Percentiles rank a stretch among this genome's conserved stretches.
Evolutionary conservation across 306 rosid genomes (phyloP).

Genomic region (Sechiopsis laciniata): DNA sequence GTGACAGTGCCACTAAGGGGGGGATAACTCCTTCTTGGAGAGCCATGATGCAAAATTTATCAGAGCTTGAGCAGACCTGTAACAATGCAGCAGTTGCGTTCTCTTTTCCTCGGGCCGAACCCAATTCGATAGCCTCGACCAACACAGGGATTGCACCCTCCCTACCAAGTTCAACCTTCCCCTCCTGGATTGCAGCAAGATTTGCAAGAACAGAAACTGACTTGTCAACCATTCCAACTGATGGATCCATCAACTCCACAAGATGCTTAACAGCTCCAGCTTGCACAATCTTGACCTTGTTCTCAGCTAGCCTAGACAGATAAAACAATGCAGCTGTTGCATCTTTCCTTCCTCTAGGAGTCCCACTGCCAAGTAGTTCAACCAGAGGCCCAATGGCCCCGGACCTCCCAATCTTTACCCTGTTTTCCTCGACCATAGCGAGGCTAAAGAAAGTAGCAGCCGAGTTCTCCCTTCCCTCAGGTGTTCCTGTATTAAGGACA

Average conservation of each 20-base stretch:
- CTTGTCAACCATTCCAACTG: conserved; percentile 96
- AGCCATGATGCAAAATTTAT: conserved; percentile 51
- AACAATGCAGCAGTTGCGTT: conserved; percentile 93
- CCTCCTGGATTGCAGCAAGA: conserved; percentile 84
- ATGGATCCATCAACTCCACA: conserved; percentile 96
- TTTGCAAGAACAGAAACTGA: conserved; percentile 95
- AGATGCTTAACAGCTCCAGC: conserved; percentile 95
- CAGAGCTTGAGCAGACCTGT: conserved; percentile 61
- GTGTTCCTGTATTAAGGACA: conserved; percentile 80
- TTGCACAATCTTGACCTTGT: conserved; percentile 76
- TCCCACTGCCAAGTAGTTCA: conserved; percentile 83
- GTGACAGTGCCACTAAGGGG: conserved; percentile 79
- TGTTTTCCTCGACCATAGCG: conserved; percentile 87
- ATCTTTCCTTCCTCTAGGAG: conserved; percentile 95
- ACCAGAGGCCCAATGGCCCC: conserved; percentile 87
- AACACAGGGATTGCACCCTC: conserved; percentile 82
- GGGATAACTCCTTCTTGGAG: conserved; percentile 97
- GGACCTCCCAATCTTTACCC: conserved; percentile 76
- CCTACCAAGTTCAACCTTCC: conserved; percentile 66
- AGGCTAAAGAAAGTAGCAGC: conserved; percentile 98
- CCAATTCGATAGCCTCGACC: conserved; percentile 96
- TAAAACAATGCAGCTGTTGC: conserved; percentile 96
- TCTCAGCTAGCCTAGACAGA: conserved; percentile 78
- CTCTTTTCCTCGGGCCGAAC: conserved; percentile 92
- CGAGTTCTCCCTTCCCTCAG: conserved; percentile 94